These are phyloP conservation scores for Aspergillus cavernicola DNA, from an alignment of 495 filamentous ascomycete genomes.

Conservation along the genomic window DNA sequence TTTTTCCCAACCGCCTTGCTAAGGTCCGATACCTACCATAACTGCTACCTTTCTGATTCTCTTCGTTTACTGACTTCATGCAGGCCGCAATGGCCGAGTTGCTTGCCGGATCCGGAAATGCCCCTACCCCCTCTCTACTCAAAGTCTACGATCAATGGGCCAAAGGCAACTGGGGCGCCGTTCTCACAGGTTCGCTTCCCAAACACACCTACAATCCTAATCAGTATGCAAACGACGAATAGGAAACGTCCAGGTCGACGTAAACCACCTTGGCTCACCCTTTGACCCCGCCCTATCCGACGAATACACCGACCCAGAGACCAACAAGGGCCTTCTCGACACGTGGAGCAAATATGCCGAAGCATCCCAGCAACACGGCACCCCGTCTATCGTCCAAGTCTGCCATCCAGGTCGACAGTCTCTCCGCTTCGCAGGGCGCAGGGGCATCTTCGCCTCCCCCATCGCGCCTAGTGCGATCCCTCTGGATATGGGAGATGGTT, in stretches of 20 bases:
- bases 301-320: slow-evolving; percentile 31
- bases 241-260: slow-evolving; percentile 58
- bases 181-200: slow-evolving; percentile 37
- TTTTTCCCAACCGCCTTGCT: slow-evolving; percentile 48
- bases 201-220: background rate
- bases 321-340: slow-evolving; percentile 25
- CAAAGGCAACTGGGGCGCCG: slow-evolving; percentile 46
- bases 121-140: slow-evolving; percentile 30
- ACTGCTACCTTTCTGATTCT: background rate
- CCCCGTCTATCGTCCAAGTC: slow-evolving; percentile 52
- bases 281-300: slow-evolving; percentile 38
- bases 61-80: background rate
- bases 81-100: slow-evolving; percentile 50
- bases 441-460: slow-evolving; percentile 41
- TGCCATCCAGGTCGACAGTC: slow-evolving; percentile 59
- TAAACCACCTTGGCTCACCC: slow-evolving; percentile 43
- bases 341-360: slow-evolving; percentile 47
- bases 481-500: slow-evolving; percentile 34
- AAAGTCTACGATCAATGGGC: slow-evolving; percentile 48
- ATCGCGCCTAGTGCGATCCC: slow-evolving; percentile 47
- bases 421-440: slow-evolving; percentile 38
- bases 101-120: slow-evolving; percentile 30
- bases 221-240: slow-evolving; percentile 4
- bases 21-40: slow-evolving; percentile 39
- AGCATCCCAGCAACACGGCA: slow-evolving; percentile 41